A percentile compares a stretch with the other conserved stretches of the same genome.
Conservation (phyloP, 1,284 basidiomycete genomes). For the Irpex lacteus region DNA sequence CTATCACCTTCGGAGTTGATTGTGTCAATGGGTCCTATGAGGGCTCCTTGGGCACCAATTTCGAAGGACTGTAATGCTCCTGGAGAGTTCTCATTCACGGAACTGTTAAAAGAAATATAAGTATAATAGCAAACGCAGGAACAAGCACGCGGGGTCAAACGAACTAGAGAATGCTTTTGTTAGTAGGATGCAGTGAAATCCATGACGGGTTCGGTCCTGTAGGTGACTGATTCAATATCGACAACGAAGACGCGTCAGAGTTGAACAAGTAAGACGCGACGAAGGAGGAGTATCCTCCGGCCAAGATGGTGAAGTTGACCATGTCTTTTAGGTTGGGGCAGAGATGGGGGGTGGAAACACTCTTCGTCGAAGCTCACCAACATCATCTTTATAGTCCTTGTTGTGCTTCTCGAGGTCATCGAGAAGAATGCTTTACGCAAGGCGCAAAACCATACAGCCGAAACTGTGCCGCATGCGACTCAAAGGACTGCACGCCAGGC, state of each 20-base stretch:
- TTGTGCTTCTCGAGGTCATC: not conserved
- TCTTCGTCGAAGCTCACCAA: not conserved
- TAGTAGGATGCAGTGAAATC: constrained; percentile 50
- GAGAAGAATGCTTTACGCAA: not conserved
- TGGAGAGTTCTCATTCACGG: constrained; percentile 47
- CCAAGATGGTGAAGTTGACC: constrained; percentile 60
- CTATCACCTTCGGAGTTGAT: constrained; percentile 46
- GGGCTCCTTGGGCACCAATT: constrained; percentile 41
- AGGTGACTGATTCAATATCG: constrained; percentile 43
- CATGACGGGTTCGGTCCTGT: constrained; percentile 55
- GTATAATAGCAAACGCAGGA: not conserved
- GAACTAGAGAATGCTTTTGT: constrained; percentile 58
- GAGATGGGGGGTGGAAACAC: not conserved
- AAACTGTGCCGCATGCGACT: constrained; percentile 9
- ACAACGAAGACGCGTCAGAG: constrained; percentile 41
- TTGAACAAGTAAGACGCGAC: constrained; percentile 62
- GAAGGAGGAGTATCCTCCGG: constrained; percentile 58
- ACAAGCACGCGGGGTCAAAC: constrained; percentile 18
- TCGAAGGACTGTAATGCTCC: constrained; percentile 57
- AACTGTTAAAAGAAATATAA: constrained; percentile 33
- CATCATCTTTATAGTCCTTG: constrained; percentile 9
- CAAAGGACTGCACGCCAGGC: not conserved
- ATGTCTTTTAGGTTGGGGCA: constrained; percentile 26
- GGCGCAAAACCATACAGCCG: constrained; percentile 10
- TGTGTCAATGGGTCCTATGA: constrained; percentile 46